Base-by-base conservation (phyloP, 345 rosid genomes). In the Excoecaria agallocha region DNA sequence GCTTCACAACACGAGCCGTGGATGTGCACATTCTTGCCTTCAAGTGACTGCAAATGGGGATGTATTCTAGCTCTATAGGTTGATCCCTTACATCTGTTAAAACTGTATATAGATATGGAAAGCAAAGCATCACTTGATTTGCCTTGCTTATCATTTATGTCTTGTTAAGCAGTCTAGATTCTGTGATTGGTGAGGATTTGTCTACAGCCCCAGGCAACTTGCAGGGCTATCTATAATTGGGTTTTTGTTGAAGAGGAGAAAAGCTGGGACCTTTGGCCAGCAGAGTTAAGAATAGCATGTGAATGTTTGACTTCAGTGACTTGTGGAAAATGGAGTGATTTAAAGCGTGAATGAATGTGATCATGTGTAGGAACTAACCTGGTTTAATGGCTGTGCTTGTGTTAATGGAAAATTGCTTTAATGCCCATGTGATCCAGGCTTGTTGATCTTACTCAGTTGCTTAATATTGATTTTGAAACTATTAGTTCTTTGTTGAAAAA, bases 21-120 rank as follows among this genome's bases (percentile, higher is more conserved):
- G 80, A 70, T 67, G 51, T 68, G 75, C 74, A 51, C 59, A 79
- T 78, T 81, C 82, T 72, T 80, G 83, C 79, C 79, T 78, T 72
- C 68, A 76, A 75, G 77, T 68, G 37, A 58, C 67, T 35, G 77
- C 72, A 30, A 35, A 38, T 61, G 8, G 56, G 80, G 79, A 39
- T 73, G 38, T 73, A 67, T 73, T 73, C 72, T 73, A 68, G 75
- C 74, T 67, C 68, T 60, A 51, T 71, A 38, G 82, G 76, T 77
- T 51, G 79, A 66, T 80, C 61, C 60, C 62, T 60, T 74, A 54
- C 68, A 62, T 64, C 76, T 61, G 79, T 69, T 77, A 76, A 80
- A 82, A 72, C 79, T 83, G 85, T 85, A 78, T 69, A 87, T 85
- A 81, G 70, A 56, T 56, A 79, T 43, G 72, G 72, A 50, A 79